Conservation (phyloP, 805 yeast genomes). For the Metschnikowia lochheadii region DNA sequence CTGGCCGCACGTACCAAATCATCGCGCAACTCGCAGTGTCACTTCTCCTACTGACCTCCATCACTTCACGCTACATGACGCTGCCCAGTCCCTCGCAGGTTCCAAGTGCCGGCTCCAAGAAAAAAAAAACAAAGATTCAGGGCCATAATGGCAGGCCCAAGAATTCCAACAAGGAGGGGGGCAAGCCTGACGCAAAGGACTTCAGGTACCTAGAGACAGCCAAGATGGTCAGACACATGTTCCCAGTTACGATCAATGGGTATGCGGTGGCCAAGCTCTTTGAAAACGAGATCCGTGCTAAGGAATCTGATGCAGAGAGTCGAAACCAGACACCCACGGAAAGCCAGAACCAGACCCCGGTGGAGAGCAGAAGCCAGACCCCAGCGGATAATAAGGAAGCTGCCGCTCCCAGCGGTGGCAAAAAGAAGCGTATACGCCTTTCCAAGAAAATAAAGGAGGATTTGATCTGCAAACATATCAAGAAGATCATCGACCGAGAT, state of each 20-base stretch:
- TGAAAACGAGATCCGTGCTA: constrained; percentile 3
- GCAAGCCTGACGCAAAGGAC: constrained; percentile 12
- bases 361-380: neutral
- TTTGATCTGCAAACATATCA: constrained; percentile 12
- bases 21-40: neutral
- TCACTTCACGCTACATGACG: neutral
- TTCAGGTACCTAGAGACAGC: constrained; percentile 28
- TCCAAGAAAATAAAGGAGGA: constrained; percentile 11
- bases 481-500: constrained; percentile 11
- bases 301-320: neutral
- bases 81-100: neutral
- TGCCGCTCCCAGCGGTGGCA: neutral
- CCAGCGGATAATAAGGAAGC: neutral
- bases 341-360: neutral
- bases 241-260: constrained; percentile 39
- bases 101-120: neutral
- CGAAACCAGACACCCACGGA: neutral
- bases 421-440: constrained; percentile 3
- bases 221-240: constrained; percentile 28
- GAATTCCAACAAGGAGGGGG: neutral
- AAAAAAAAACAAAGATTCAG: neutral
- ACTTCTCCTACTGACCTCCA: neutral
- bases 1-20: neutral
- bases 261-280: constrained; percentile 16
- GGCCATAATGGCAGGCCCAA: constrained; percentile 8